Conservation (phyloP, 345 rosid species). For the Cardamine occulta region DNA sequence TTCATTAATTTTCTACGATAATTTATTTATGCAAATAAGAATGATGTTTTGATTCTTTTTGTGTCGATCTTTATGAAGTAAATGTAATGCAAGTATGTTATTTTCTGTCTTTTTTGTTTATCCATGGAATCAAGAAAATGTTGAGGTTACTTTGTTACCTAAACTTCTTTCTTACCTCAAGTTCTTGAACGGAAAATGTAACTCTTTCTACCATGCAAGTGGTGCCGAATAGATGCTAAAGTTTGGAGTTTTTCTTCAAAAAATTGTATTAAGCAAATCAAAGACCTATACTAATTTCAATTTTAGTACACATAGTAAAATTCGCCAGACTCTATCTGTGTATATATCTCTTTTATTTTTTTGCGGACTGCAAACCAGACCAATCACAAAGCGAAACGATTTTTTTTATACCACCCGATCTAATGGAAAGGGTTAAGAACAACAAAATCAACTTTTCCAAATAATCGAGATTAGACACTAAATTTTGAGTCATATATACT, state of each 20-base stretch:
- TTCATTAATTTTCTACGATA: background rate
- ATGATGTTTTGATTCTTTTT: constrained; percentile 29
- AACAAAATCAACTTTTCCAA: no score
- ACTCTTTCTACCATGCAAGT: background rate
- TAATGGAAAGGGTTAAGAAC: no score
- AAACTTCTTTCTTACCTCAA: no score
- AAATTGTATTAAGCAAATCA: background rate
- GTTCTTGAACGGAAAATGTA: background rate
- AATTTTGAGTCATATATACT: background rate
- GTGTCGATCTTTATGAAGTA: constrained; percentile 13
- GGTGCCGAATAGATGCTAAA: background rate
- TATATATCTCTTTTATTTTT: no score
- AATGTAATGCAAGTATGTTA: constrained; percentile 12
- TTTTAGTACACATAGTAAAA: no score
- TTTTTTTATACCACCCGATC: no score
- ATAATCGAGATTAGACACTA: no score
- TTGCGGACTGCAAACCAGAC: no score
- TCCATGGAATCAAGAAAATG: background rate
- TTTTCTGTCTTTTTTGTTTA: background rate
- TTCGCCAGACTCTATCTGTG: no score
- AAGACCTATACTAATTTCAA: background rate
- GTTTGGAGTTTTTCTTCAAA: background rate
- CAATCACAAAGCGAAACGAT: no score
- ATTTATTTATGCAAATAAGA: constrained; percentile 12
- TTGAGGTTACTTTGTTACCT: background rate